Conservation (phyloP, 2,329 filamentous ascomycete genomes). For the Aspergillus neoniger region DNA sequence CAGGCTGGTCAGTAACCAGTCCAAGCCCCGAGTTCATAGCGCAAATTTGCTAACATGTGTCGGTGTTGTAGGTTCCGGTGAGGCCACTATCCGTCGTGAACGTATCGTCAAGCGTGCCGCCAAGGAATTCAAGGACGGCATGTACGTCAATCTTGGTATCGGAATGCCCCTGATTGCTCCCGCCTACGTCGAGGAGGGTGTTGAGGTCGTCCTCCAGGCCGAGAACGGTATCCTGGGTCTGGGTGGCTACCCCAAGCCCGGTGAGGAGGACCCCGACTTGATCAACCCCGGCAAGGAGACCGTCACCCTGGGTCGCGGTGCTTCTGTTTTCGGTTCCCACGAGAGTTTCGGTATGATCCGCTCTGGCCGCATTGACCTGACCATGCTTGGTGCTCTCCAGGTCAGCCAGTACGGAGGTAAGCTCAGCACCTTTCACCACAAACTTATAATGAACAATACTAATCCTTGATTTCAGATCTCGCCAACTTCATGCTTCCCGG, state of each 20-base stretch:
- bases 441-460: slow-evolving; percentile 6
- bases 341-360: slow-evolving; percentile 89
- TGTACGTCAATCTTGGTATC: slow-evolving; percentile 88
- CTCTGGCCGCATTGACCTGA: slow-evolving; percentile 79
- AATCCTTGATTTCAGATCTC: slow-evolving; percentile 55
- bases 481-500: slow-evolving; percentile 92
- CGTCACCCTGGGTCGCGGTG: slow-evolving; percentile 74
- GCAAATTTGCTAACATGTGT: slow-evolving; percentile 44
- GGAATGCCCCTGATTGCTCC: slow-evolving; percentile 82
- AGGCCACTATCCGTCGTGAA: slow-evolving; percentile 72
- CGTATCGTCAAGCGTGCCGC: slow-evolving; percentile 77
- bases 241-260: slow-evolving; percentile 71
- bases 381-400: slow-evolving; percentile 80
- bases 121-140: slow-evolving; percentile 81
- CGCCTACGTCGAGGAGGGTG: slow-evolving; percentile 67
- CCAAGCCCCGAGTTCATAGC: slow-evolving; percentile 10
- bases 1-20: slow-evolving; percentile 55
- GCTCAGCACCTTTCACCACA: slow-evolving; percentile 6
- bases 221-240: slow-evolving; percentile 87
- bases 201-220: slow-evolving; percentile 78
- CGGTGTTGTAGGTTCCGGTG: slow-evolving; percentile 46
- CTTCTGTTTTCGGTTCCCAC: slow-evolving; percentile 74
- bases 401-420: slow-evolving; percentile 67
- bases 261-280: slow-evolving; percentile 72
- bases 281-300: slow-evolving; percentile 90